Conservation (phyloP, 116 monocot species). For the Dioscorea cayenensis region DNA sequence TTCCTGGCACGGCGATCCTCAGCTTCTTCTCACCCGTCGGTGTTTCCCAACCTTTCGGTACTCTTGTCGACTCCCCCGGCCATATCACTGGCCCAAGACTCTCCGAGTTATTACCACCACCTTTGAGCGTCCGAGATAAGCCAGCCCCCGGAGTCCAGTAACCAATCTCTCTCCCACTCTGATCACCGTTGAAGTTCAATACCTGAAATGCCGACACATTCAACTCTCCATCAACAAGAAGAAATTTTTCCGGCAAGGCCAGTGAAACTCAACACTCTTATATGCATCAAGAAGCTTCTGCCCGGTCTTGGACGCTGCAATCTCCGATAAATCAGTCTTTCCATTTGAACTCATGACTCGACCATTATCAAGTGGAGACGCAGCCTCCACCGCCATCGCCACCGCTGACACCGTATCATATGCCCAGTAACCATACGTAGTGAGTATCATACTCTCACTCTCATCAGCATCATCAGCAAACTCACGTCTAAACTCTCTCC, state of each 20-base stretch:
- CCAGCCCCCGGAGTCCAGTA: conserved; percentile 31
- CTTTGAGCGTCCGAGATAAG: conserved; percentile 3
- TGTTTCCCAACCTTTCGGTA: conserved; percentile 21
- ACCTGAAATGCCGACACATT: conserved; percentile 23
- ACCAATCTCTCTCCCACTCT: conserved; percentile 21
- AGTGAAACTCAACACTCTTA: conserved; percentile 14
- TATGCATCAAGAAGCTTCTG: conserved; percentile 11
- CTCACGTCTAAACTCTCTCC: conserved; percentile 17
- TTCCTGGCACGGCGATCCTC: conserved; percentile 48
- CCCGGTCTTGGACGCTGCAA: conserved; percentile 18
- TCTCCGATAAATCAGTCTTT: conserved; percentile 11
- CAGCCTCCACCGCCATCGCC: conserved; percentile 31
- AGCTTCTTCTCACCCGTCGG: conserved; percentile 14
- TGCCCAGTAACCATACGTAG: conserved; percentile 26
- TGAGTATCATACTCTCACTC: conserved; percentile 2
- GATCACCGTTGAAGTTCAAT: conserved; percentile 30
- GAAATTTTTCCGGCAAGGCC: conserved; percentile 27
- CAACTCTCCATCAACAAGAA: conserved; percentile 22
- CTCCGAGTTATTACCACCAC: neutral
- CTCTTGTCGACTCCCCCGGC: conserved; percentile 13
- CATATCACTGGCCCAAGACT: conserved; percentile 32
- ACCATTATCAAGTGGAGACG: neutral
- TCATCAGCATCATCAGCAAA: neutral
- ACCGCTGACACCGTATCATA: conserved; percentile 47
- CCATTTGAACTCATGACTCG: neutral